Evolutionary conservation across 176 grass and related monocot genomes (phyloP).

Genomic region (Elaeis guineensis): DNA sequence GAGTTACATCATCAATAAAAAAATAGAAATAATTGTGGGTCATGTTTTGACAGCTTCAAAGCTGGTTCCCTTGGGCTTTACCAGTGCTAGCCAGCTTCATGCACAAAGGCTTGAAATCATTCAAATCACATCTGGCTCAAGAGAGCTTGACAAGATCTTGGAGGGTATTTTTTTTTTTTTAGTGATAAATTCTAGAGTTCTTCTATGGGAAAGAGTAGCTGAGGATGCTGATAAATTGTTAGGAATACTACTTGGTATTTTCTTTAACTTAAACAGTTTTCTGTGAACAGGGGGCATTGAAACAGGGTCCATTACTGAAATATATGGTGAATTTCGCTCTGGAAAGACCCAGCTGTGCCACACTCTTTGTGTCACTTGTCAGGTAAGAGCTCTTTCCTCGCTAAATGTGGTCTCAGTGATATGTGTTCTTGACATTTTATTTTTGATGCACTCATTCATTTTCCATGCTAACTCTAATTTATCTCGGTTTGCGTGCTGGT

Average conservation of each 20-base stretch:
- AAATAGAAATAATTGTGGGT: not conserved
- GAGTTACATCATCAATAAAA: no score
- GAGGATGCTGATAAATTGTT: not conserved
- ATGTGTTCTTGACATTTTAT: no score
- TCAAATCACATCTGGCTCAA: conserved; percentile 82
- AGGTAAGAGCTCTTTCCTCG: conserved; percentile 29
- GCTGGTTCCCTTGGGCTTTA: conserved; percentile 85
- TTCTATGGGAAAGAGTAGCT: not conserved
- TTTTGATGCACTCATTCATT: not conserved
- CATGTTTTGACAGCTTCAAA: conserved; percentile 59
- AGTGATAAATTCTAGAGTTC: not conserved
- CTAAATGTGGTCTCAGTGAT: no score
- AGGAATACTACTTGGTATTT: no score
- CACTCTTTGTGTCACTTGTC: conserved; percentile 95
- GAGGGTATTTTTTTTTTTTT: conserved; percentile 45
- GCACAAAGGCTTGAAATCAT: conserved; percentile 93
- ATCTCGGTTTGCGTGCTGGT: no score
- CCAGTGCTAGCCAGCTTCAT: conserved; percentile 82
- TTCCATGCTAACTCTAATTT: not conserved
- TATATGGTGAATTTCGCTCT: conserved; percentile 89
- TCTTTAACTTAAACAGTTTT: not conserved
- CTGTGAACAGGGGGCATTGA: conserved; percentile 68
- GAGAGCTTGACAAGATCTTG: conserved; percentile 87
- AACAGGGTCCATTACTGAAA: conserved; percentile 93
- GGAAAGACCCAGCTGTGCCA: conserved; percentile 89